Evolutionary conservation across 78 protist species (phyloP).

Genomic region (Tieghemostelium lacteum): DNA sequence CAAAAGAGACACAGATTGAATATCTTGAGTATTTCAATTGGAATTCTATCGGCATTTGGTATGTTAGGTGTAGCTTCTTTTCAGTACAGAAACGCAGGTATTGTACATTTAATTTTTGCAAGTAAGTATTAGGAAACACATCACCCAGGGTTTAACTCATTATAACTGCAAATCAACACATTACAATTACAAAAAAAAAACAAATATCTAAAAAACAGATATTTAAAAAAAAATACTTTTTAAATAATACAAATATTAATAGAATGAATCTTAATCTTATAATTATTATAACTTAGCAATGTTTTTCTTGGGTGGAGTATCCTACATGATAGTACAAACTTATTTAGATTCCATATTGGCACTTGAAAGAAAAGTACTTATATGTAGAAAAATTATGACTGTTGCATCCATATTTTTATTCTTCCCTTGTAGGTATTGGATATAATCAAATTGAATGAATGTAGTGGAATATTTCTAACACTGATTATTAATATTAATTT

Average conservation of each 20-base stretch:
- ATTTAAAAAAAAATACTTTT: no score
- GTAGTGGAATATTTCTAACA: background rate
- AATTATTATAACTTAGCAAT: background rate
- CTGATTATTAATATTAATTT: background rate
- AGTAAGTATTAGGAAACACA: background rate
- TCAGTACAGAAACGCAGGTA: conserved; percentile 31
- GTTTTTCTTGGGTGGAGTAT: conserved; percentile 26
- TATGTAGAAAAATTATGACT: background rate
- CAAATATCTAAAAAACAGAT: no score
- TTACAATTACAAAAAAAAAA: background rate
- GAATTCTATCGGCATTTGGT: conserved; percentile 4
- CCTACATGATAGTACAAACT: conserved; percentile 17
- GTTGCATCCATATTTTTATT: conserved; percentile 7
- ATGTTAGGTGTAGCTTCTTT: conserved; percentile 50
- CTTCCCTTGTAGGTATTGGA: conserved; percentile 23
- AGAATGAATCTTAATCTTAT: background rate
- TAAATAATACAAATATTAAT: background rate
- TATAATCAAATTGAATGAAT: background rate
- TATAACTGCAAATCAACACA: background rate
- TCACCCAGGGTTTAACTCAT: background rate
- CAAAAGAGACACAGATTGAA: background rate
- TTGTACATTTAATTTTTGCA: conserved; percentile 40
- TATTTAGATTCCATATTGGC: background rate
- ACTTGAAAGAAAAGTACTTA: background rate
- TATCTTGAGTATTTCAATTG: background rate